A percentile compares a stretch with the other conserved stretches of the same genome.
Conservation (phyloP, 2,329 filamentous ascomycete species). For the Trichoderma atrobrunneum region DNA sequence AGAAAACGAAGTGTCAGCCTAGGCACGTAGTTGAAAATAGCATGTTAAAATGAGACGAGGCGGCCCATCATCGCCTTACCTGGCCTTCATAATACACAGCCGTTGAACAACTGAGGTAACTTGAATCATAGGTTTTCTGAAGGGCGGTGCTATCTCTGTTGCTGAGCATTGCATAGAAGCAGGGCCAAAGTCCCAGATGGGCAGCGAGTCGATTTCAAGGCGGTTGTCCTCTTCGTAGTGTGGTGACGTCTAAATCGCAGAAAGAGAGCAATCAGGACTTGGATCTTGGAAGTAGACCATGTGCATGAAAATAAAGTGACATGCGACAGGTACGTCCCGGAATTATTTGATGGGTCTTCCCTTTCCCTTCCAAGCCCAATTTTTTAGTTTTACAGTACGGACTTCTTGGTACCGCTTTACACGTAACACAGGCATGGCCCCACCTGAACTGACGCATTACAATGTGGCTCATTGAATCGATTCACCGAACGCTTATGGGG, state of each 20-base stretch:
- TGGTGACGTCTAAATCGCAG: neutral
- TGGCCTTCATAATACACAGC: constrained; percentile 94
- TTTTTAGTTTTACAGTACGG: neutral
- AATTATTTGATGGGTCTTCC: neutral
- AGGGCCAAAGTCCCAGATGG: constrained; percentile 12
- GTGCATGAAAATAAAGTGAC: neutral
- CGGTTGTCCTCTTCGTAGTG: neutral
- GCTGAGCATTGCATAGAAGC: constrained; percentile 47
- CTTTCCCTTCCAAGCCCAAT: neutral
- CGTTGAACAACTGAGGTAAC: constrained; percentile 90
- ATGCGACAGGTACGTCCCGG: constrained; percentile 1
- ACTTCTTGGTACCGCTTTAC: neutral
- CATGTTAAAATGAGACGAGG: neutral
- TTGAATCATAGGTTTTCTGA: constrained; percentile 97
- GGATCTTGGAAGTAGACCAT: neutral
- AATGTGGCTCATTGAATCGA: neutral
- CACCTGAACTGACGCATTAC: neutral
- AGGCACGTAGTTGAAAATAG: too few species aligned
- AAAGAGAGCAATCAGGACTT: neutral
- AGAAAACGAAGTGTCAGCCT: neutral
- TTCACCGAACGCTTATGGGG: neutral
- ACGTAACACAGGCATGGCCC: neutral
- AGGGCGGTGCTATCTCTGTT: constrained; percentile 64
- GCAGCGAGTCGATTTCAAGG: neutral
- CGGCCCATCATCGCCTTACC: constrained; percentile 45